Base-by-base conservation (phyloP, 257 asterid genomes). In the Misopates orontium region DNA sequence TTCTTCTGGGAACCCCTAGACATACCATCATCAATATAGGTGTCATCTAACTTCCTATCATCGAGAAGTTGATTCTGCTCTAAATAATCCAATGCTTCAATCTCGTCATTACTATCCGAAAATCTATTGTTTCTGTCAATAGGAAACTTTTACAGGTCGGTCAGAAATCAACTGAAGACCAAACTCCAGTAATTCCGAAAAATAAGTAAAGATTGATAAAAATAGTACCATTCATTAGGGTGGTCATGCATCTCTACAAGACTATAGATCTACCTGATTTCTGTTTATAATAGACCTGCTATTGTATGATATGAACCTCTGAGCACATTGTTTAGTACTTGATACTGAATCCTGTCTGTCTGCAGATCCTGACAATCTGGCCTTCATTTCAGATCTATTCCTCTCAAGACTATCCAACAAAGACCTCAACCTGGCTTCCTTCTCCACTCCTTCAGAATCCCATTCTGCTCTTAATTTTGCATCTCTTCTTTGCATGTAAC, bases 391-490 rank as follows among this genome's bases (percentile, higher is more conserved):
- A 51, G 95, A 84, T 65, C 76, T 81, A 80, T 80, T 94, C 70
- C 77, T 75, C 78, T 90, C 97, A 56, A 91, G 82, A 79, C 84
- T 86, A 78, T 90, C 98, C 72, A 84, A 95, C 99, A 94, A 78
- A 48, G 84, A 81, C 82, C 80, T 94, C 80, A 91, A 65, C 74
- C 77, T 84, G 53, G 98, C 95, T 82, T 94, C 98, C 73, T 94
- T 94, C 77, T 86, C 94, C 28, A 76, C 84, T 77, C 95, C 77
- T 58, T 82, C 88, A 56, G 88, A 79, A 73, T 87, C 80, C 98
- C 98, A 94, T 56, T 90, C 98, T 71, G 85, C 96, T 80, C 77
- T 80, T 60, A 94, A 84, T 76, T 94, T 94, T 47, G 89, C 95
- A 78, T 91, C 88, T 82, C 99, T 87, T 81, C 82, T 94, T 67